Conservation (phyloP, 2,329 filamentous ascomycete species). For the Leptographium flavum region DNA sequence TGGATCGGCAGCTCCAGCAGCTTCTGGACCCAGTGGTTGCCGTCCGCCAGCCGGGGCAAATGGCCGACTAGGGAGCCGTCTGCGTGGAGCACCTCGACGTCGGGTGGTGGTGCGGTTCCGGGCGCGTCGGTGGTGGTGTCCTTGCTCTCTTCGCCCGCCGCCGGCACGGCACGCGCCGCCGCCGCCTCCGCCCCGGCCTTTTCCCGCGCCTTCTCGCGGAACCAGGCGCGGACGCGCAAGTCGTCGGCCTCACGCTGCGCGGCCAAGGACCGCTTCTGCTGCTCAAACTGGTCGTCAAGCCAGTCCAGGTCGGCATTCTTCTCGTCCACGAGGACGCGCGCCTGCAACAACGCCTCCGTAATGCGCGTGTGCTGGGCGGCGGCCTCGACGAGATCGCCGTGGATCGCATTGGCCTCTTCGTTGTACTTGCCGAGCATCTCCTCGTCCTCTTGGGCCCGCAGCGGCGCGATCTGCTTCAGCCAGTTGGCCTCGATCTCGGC, state of each 20-base stretch:
- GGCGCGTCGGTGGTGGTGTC: too few species aligned
- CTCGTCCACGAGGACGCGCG: conserved; percentile 11
- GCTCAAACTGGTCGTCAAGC: conserved; percentile 8
- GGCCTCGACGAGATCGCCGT: conserved; percentile 20
- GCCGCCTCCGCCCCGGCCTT: neutral
- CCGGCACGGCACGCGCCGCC: too few species aligned
- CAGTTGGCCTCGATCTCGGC: conserved; percentile 23
- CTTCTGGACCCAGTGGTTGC: conserved; percentile 25
- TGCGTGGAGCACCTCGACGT: conserved; percentile 22
- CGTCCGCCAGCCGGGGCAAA: conserved; percentile 21
- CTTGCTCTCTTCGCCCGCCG: too few species aligned
- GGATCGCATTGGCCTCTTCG: conserved; percentile 15
- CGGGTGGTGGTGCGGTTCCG: conserved; percentile 3
- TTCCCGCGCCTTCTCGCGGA: neutral
- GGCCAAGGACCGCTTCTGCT: neutral
- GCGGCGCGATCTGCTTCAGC: conserved; percentile 10
- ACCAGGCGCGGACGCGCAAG: conserved; percentile 5
- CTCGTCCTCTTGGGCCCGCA: conserved; percentile 15
- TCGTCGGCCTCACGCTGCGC: conserved; percentile 5
- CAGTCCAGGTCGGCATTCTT: conserved; percentile 6
- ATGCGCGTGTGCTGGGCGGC: conserved; percentile 22
- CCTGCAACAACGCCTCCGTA: conserved; percentile 22
- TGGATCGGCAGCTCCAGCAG: conserved; percentile 23
- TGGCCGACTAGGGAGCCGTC: conserved; percentile 24
- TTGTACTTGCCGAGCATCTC: conserved; percentile 19